Evolutionary conservation across 208 protist species (phyloP), one percentile per base, ranked within the genome.

Genomic region (Polymyxa betae): DNA sequence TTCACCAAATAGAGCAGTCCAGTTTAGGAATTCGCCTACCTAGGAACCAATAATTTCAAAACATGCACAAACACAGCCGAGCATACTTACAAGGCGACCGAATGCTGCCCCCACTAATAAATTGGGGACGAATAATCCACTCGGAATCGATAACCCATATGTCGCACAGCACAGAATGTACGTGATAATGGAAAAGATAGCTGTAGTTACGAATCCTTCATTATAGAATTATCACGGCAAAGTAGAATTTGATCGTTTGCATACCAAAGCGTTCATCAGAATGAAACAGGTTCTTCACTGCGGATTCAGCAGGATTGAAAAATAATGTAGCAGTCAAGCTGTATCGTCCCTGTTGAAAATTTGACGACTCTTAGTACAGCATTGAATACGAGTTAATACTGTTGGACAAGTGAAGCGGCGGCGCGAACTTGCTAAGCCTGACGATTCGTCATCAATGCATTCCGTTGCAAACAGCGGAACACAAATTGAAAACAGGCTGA

Each of bases 261-360:
- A 29, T 45, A 82, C 72, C 72, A 35, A 82, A 82, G n/a, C 12
- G n/a, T 35, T 82, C 72, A 5, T 82, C 40, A 20, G 72, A 35
- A 35, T 82, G 72, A 35, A 82, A 82, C 5, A 82, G 72, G n/a
- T 40, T 82, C n/a, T 45, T 82, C 16, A 82, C 40, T 20, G n/a
- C 72, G 12, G 72, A 82, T 35, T 82, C 72, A 40, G 72, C 72
- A 45, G 72, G 72, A n/a, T 35, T 82, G n/a, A 82, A 82, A 43
- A 82, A 82, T 43, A 82, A 40, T 40, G 72, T 82, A 20, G 16
- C 72, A 82, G 72, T 82, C 72, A 45, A 43, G 72, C 72, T 82
- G 72, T 82, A 82, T 35, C 35, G 40, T 5, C 72, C 72, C 72
- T 82, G n/a, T 35, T 5, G 35, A n/a, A 82, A 16, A 66, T 66